Base-by-base conservation (phyloP, 1,284 basidiomycete species). In the Naganishia liquefaciens region DNA sequence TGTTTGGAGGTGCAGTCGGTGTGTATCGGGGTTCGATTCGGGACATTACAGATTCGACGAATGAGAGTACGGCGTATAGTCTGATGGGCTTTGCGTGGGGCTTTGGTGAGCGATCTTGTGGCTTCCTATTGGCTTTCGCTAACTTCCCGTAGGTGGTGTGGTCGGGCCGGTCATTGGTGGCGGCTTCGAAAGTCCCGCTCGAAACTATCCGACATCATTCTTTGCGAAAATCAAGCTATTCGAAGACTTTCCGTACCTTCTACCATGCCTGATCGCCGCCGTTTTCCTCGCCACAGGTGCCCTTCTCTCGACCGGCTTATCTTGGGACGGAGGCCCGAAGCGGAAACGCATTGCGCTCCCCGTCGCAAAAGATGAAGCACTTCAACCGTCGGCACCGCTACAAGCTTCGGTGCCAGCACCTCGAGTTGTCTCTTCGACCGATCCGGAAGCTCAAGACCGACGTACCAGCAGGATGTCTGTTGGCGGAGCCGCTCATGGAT, bases 61-160 rank as follows among this genome's bases (percentile, higher is more conserved):
- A 97, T 76, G 93, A 96, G 78, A 91, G 90, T 40, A 85, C 92
- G 70, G 94, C 94, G 17, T 96, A 96, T 75, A 92, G 92, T 53
- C 90, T 94, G 69, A 83, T 97, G 60, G 93, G 93, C 23, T 96
- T 96, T 78, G 92, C 88, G 69, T 97, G 94, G 94, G 94, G 93
- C 68, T 87, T 97, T 74, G 94, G 94, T 51, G 27, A 30, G 39
- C 43, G 17, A 23, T 11, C 2, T 40, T 21, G 1, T 15, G 39
- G n/a, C 11, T 44, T n/a, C 2, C n/a, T 15, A 0, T 4, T 1
- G 47, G 27, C 7, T 11, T 28, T 50, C 30, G 15, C 25, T 15
- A 43, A 40, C 25, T 42, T 28, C 11, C 3, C 25, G 4, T 96
- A 74, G 94, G 94, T 69, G 54, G 54, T 27, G 64, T 65, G 37